A percentile compares a stretch with the other conserved stretches of the same genome.
These are phyloP conservation scores for Taphrina pruni DNA, from an alignment of 1,139 yeast genomes.

Conservation along the genomic window DNA sequence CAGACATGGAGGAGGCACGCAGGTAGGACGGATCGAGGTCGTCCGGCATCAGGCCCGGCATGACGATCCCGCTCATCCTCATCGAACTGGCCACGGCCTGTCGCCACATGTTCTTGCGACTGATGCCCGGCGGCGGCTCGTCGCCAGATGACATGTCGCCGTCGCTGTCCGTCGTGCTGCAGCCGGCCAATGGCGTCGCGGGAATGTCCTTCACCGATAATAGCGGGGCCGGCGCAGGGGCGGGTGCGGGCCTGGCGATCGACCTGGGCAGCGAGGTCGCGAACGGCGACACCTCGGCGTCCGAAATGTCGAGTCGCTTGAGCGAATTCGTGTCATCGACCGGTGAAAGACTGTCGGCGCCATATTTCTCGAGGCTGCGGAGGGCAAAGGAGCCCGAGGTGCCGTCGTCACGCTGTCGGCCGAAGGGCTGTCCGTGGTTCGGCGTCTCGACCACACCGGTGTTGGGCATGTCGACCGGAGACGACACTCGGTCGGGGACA, in stretches of 20 bases:
- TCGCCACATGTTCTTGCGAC: constrained; percentile 26
- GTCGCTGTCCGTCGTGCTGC: not conserved
- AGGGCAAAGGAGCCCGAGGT: constrained; percentile 19
- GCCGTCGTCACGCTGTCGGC: constrained; percentile 25
- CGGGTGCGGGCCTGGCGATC: constrained; percentile 7
- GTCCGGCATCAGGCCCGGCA: constrained; percentile 21
- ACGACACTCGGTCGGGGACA: not conserved
- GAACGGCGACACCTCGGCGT: constrained; percentile 19
- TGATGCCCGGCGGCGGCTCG: constrained; percentile 23
- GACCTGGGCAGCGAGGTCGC: constrained; percentile 29
- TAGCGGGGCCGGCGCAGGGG: constrained; percentile 16
- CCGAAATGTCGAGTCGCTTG: not conserved
- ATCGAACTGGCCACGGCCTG: constrained; percentile 30
- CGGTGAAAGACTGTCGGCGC: not conserved
- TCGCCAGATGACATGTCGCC: constrained; percentile 12
- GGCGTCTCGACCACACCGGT: not conserved
- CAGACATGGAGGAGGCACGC: constrained; percentile 4
- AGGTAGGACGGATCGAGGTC: constrained; percentile 9
- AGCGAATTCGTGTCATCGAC: not conserved
- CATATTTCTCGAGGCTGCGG: constrained; percentile 27
- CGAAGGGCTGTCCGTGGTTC: constrained; percentile 18
- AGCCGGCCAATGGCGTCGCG: constrained; percentile 6
- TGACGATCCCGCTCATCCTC: constrained; percentile 36
- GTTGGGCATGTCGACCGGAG: constrained; percentile 14
- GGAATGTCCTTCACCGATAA: constrained; percentile 31